Conservation (phyloP, 2,329 filamentous ascomycete genomes). For the Aspergillus quadrilineatus region DNA sequence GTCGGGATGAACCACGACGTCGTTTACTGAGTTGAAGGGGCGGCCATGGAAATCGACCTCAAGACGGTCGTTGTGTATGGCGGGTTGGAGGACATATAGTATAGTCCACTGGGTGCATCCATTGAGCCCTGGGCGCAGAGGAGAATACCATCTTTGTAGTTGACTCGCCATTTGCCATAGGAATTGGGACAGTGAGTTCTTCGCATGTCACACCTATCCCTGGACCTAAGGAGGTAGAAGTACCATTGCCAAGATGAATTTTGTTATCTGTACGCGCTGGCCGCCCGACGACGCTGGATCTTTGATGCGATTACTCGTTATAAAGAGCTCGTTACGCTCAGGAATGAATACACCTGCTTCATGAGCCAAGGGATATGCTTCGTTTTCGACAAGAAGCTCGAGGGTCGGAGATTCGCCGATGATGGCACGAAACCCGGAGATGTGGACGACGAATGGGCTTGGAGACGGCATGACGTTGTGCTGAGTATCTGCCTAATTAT, state of each 20-base stretch:
- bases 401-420: conserved; percentile 38
- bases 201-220: conserved; percentile 8
- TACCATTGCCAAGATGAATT: conserved; percentile 6
- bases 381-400: conserved; percentile 39
- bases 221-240: not conserved
- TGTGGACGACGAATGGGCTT: conserved; percentile 3
- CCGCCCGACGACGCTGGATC: conserved; percentile 14
- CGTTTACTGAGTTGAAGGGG: conserved; percentile 41
- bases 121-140: conserved; percentile 45
- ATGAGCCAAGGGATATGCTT: conserved; percentile 49
- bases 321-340: conserved; percentile 33
- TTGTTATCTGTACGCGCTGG: conserved; percentile 26
- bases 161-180: conserved; percentile 54
- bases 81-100: conserved; percentile 16
- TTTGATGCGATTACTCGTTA: conserved; percentile 38
- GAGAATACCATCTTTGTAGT: conserved; percentile 43
- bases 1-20: conserved; percentile 37
- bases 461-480: not conserved
- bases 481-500: not conserved
- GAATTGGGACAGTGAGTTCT: conserved; percentile 33
- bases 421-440: conserved; percentile 26
- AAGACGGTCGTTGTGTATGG: conserved; percentile 28
- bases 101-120: conserved; percentile 15
- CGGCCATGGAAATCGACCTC: conserved; percentile 36
- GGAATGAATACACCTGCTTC: conserved; percentile 46